Base-by-base conservation (phyloP, 2,329 filamentous ascomycete genomes). In the Alternaria infectoria region DNA sequence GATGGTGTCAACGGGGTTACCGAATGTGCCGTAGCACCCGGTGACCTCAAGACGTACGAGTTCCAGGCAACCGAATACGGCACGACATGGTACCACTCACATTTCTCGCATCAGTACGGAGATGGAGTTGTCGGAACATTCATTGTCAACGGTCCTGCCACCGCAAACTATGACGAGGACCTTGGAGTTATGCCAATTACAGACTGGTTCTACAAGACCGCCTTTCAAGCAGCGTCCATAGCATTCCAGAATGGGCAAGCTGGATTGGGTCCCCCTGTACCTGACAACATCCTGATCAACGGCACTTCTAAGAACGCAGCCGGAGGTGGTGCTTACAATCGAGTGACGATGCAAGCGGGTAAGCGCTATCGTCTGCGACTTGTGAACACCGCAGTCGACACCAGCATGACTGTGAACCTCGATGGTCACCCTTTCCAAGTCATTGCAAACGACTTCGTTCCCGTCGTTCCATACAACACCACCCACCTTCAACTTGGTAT, bases 301-400 rank as follows among this genome's bases (percentile, higher is more conserved):
- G 89, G 89, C 46, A 89, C 87, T 62, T 88, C 85, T 75, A 76
- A 79, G 78, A 44, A 78, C 84, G 21, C 79, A 83, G 69, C 70
- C 21, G 79, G 77, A 28, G 67, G 70, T 19, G 77, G 77, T 21
- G 43, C 67, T 10, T 79, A 77, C 63, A 71, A 73, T 64, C 69
- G 68, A 10, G 74, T 77, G 8, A 71, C 61, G 1, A 68, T 78
- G 7, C 68, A 71, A 23, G 54, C 65, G 5, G 85, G 85, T 56
- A 85, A 83, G 76, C 83, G 76, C 6, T 85, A 90, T 71, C 85
- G 86, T 12, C 81, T 87, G 11, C 85, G 88, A 2, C 81, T 90
- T 57, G 82, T 89, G 72, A 90, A 90, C 76, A 74, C 83, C 8
- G 71, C 75, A 17, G 68, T 77, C 5, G 74, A 77, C 43, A 66